Evolutionary conservation across 371 early-diverging fungal species (phyloP), one percentile per base, ranked within the genome.

Genomic region (Mucor velutinosus): DNA sequence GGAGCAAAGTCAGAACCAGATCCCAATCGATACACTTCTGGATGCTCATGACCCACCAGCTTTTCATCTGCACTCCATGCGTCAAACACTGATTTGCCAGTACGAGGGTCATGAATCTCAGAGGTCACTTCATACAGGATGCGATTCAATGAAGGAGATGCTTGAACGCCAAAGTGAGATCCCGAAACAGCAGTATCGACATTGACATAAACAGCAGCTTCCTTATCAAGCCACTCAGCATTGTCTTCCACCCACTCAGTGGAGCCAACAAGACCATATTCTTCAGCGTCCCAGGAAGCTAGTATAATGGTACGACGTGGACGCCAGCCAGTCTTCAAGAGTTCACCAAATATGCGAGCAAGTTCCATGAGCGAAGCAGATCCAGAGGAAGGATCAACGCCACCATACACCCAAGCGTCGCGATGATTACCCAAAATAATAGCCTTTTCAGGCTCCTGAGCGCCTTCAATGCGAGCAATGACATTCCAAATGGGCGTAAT

Each of bases 211-310:
- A 85, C 88, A 23, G 86, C 76, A 7, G 76, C 87, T 49, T 85
- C 77, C 14, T 82, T 76, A 55, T 76, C 77, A 1, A 91, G 74
- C 86, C 85, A 84, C 30, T 79, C 80, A 27, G 77, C 71, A 45
- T 89, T 75, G 43, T 89, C 87, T 67, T 91, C 91, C 0, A 89
- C 91, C 87, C 88, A 91, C 72, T 91, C 91, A 4, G 91, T 91
- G 8, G 89, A 88, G 6, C 91, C 91, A 37, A 89, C 71, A 15
- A 84, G 64, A 11, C 90, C 88, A 71, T 90, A 90, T 71, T 88
- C 90, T 60, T 88, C 89, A 15, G 83, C 91, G 72, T 91, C 91
- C 91, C 91, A 91, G 32, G 88, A 87, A 19, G 88, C 89, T 21
- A 91, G 63, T 6, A 89, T 64, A 30, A 91, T 83, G 6, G 90